A percentile compares a stretch with the other conserved stretches of the same genome.
Conservation (phyloP, 2,329 filamentous ascomycete genomes). For the Xylariaceae sp. region DNA sequence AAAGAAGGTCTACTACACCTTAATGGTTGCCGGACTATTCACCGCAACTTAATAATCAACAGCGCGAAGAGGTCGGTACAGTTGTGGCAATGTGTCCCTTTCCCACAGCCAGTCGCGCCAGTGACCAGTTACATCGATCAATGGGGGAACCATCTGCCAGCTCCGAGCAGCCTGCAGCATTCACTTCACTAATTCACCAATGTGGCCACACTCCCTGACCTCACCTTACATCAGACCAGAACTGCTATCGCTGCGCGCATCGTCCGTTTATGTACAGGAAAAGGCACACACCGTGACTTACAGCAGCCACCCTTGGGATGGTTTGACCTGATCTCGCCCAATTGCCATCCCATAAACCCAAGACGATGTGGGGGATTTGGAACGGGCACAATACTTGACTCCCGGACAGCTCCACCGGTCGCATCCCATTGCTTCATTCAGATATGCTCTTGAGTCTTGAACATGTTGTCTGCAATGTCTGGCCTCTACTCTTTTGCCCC, state of each 20-base stretch:
- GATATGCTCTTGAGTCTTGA: no score
- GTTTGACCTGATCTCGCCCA: no score
- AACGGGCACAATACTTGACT: slow-evolving; percentile 12
- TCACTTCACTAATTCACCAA: slow-evolving; percentile 7
- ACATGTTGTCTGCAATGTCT: no score
- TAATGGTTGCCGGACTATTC: slow-evolving; percentile 1
- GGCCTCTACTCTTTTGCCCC: slow-evolving; percentile 11
- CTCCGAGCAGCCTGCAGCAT: slow-evolving; percentile 16
- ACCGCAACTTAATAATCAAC: slow-evolving; percentile 4
- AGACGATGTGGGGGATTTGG: no score
- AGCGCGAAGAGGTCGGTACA: not conserved
- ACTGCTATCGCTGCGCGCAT: no score
- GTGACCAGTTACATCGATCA: slow-evolving; percentile 8
- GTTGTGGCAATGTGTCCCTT: slow-evolving; percentile 22
- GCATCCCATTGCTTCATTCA: slow-evolving; percentile 10
- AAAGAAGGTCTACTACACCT: slow-evolving; percentile 8
- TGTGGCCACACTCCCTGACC: slow-evolving; percentile 20
- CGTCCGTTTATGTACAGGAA: no score
- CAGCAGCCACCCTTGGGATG: no score
- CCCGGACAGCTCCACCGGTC: slow-evolving; percentile 14
- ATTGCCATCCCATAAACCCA: no score
- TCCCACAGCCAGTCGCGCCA: slow-evolving; percentile 5
- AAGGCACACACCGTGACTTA: no score
- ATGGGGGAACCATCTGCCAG: slow-evolving; percentile 23
- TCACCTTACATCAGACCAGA: not conserved